Evolutionary conservation across 202 grass and related monocot species (phyloP).

Genomic region (Panicum virgatum): DNA sequence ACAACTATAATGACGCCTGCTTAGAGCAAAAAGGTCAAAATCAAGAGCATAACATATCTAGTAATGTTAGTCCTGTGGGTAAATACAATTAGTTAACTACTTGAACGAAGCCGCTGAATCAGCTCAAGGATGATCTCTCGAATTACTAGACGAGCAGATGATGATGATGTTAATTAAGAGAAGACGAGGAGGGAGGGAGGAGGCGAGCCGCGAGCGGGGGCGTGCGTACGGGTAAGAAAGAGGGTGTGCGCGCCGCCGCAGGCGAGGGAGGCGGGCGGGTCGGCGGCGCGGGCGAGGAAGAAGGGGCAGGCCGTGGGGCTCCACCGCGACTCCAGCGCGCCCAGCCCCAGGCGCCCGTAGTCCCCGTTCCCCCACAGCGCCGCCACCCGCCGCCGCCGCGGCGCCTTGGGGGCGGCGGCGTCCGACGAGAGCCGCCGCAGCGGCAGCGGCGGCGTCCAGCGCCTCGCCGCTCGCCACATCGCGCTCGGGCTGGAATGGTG

Average conservation of each 20-base stretch:
- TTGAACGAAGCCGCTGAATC: background rate
- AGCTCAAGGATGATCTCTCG: background rate
- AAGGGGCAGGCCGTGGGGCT: slow-evolving; percentile 76
- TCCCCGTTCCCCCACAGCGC: slow-evolving; percentile 95
- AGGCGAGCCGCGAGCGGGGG: too few species aligned
- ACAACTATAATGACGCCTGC: background rate
- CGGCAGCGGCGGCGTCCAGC: background rate
- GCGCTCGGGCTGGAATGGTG: slow-evolving; percentile 9
- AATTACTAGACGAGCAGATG: background rate
- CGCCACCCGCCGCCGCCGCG: slow-evolving; percentile 55
- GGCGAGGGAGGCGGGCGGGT: slow-evolving; percentile 63
- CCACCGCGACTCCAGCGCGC: slow-evolving; percentile 81
- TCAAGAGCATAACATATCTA: background rate
- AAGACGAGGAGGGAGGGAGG: background rate
- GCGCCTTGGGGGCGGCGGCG: background rate
- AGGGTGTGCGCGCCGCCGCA: slow-evolving; percentile 94
- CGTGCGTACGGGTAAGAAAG: slow-evolving; percentile 79
- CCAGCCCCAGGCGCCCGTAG: slow-evolving; percentile 74
- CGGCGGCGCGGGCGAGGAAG: slow-evolving; percentile 46
- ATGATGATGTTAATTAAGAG: background rate
- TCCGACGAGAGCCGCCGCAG: slow-evolving; percentile 19
- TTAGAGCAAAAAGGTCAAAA: background rate
- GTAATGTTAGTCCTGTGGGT: background rate
- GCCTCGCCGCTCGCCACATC: slow-evolving; percentile 52
- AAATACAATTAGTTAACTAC: background rate